Evolutionary conservation across 2,329 filamentous ascomycete genomes (phyloP).

Genomic region (Alternaria triticina): DNA sequence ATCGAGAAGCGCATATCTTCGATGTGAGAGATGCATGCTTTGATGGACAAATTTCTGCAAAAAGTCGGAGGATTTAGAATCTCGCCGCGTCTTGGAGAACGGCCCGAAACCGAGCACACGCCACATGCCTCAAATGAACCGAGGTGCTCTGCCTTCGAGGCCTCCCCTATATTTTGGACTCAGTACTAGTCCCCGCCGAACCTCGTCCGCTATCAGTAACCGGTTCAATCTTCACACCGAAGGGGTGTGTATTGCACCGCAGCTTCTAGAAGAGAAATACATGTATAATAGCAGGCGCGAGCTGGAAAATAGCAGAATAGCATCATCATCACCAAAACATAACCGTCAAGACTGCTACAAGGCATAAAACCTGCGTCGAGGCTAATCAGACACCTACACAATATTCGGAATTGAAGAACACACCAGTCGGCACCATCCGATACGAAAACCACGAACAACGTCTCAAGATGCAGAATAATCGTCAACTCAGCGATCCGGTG

Average conservation of each 20-base stretch:
- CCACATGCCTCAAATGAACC: background rate
- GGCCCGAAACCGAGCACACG: background rate
- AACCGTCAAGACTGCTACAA: background rate
- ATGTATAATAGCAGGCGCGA: background rate
- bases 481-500: constrained; percentile 16
- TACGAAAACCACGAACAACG: background rate
- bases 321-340: background rate
- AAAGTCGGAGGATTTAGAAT: background rate
- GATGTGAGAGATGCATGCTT: background rate
- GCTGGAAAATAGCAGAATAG: background rate
- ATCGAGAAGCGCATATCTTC: background rate
- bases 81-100: background rate
- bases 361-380: background rate
- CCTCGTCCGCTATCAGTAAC: background rate
- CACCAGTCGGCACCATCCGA: background rate
- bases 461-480: constrained; percentile 4
- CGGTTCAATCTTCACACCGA: background rate
- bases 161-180: background rate
- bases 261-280: background rate
- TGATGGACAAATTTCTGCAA: background rate
- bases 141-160: background rate
- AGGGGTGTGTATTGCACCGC: background rate
- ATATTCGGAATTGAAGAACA: background rate
- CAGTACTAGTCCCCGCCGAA: background rate
- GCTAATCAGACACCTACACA: background rate